Evolutionary conservation across 116 monocot species (phyloP).

Genomic region (Phalaenopsis hybrid): DNA sequence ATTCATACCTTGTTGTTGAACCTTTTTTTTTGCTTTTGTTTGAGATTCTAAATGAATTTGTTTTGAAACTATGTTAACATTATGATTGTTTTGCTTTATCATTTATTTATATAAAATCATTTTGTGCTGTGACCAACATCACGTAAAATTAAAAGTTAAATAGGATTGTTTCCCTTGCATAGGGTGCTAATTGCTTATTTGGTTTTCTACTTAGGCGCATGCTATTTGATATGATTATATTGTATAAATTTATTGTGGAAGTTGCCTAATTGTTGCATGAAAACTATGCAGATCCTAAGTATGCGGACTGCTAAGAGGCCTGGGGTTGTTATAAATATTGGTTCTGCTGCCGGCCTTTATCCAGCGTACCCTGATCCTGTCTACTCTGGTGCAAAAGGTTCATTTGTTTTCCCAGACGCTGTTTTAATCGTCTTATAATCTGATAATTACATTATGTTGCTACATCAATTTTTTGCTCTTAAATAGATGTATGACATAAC

Average conservation of each 20-base stretch:
- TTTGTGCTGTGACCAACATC: background rate
- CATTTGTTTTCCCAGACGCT: background rate
- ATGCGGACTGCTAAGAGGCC: constrained; percentile 50
- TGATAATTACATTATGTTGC: background rate
- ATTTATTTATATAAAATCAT: background rate
- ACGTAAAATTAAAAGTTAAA: background rate
- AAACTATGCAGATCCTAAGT: constrained; percentile 49
- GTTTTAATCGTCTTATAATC: constrained; percentile 1
- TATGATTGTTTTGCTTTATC: constrained; percentile 1
- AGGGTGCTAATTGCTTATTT: background rate
- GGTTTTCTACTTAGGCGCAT: background rate
- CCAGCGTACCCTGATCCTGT: constrained; percentile 53
- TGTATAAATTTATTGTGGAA: background rate
- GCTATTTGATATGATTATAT: background rate
- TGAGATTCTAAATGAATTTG: background rate
- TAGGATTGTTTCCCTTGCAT: background rate
- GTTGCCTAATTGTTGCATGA: background rate
- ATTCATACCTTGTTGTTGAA: background rate
- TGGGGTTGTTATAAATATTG: constrained; percentile 84
- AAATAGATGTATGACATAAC: background rate
- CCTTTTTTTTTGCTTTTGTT: background rate
- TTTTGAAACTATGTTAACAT: background rate
- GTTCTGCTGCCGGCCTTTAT: constrained; percentile 81
- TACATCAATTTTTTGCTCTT: background rate
- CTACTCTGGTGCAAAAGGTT: constrained; percentile 86